phyloP scores from a whole-genome alignment of 306 rosid species.

The Aeschynomene evenia region DNA sequence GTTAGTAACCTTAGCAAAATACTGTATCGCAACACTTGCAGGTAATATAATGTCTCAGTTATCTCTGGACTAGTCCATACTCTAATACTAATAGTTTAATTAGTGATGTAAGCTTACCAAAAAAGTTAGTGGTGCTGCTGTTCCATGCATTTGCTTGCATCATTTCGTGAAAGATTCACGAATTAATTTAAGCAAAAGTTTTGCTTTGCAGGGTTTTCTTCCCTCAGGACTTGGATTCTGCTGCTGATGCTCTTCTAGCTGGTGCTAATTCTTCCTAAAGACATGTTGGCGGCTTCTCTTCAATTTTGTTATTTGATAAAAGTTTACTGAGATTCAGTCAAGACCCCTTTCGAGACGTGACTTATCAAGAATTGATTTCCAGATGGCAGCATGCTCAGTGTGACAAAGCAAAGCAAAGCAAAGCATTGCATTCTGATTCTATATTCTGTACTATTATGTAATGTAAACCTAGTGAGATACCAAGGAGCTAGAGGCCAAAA shows the following conservation, averaged over 20 bases:
- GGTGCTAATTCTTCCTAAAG: slow-evolving; percentile 39
- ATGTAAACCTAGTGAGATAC: neutral
- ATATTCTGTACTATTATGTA: neutral
- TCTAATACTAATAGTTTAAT: neutral
- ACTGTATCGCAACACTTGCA: slow-evolving; percentile 83
- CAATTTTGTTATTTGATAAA: too few species aligned
- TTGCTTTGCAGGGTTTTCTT: slow-evolving; percentile 76
- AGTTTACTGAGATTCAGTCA: slow-evolving; percentile 2
- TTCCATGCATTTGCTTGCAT: too few species aligned
- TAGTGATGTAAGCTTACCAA: neutral
- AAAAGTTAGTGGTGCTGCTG: too few species aligned
- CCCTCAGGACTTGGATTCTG: slow-evolving; percentile 87
- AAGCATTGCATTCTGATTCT: neutral
- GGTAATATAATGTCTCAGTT: slow-evolving; percentile 61
- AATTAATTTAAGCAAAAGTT: neutral
- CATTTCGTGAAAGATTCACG: too few species aligned
- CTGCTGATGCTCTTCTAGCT: slow-evolving; percentile 75
- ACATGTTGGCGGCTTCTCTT: slow-evolving; percentile 1
- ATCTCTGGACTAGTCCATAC: slow-evolving; percentile 19
- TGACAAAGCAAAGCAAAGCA: neutral
- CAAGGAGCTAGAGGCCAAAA: neutral
- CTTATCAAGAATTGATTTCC: neutral
- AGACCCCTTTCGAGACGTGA: neutral
- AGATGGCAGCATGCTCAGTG: neutral
- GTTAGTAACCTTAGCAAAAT: slow-evolving; percentile 64